Evolutionary conservation across 2,329 filamentous ascomycete genomes (phyloP).

Genomic region (Colletotrichum caudatum): DNA sequence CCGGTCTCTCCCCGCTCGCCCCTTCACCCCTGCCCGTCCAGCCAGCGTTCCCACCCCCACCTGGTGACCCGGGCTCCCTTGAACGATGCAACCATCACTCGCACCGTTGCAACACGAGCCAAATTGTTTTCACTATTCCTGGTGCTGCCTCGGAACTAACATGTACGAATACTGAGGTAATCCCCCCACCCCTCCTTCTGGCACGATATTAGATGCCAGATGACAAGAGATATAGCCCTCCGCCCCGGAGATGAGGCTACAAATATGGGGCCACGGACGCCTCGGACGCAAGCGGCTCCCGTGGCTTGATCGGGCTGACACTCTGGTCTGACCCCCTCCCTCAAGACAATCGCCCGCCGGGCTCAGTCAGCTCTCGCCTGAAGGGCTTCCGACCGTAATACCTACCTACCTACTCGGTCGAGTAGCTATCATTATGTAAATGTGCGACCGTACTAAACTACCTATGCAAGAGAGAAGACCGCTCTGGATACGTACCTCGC

Average conservation of each 20-base stretch:
- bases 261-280: constrained; percentile 19
- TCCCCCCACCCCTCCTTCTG: neutral
- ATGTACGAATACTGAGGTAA: too few relatives aligned
- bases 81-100: constrained; percentile 6
- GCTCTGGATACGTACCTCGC: too few relatives aligned
- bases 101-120: constrained; percentile 5
- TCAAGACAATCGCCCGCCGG: neutral
- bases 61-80: neutral
- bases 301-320: constrained; percentile 17
- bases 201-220: constrained; percentile 1
- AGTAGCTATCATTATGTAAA: too few relatives aligned
- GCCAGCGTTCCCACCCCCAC: constrained; percentile 9
- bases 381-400: neutral
- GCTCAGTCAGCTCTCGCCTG: constrained; percentile 1
- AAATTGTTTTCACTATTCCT: constrained; percentile 2
- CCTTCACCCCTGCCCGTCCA: constrained; percentile 13
- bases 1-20: neutral
- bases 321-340: neutral
- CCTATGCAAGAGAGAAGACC: too few relatives aligned
- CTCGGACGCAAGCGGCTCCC: constrained; percentile 36
- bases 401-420: too few relatives aligned
- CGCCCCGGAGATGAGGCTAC: constrained; percentile 34
- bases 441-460: too few relatives aligned
- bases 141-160: neutral
- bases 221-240: constrained; percentile 11